These are phyloP conservation scores for Dioscorea zingiberensis DNA, from an alignment of 106 monocot species.

Conservation along the genomic window DNA sequence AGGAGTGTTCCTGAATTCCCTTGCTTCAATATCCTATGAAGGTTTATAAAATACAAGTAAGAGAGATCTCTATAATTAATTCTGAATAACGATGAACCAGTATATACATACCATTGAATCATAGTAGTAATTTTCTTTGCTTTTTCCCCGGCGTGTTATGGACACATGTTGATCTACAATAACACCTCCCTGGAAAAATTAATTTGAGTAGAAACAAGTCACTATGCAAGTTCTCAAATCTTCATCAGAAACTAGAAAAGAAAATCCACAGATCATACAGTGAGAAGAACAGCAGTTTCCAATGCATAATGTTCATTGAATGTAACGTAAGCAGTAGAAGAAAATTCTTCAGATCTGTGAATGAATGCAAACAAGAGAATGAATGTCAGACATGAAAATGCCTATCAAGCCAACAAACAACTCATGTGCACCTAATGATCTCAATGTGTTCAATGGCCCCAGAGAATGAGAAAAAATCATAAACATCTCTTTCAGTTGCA, in stretches of 20 bases:
- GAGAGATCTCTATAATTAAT: too few species aligned
- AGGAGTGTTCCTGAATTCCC: slow-evolving; percentile 40
- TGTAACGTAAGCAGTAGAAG: slow-evolving; percentile 69
- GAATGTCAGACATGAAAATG: too few species aligned
- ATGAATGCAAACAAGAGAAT: too few species aligned
- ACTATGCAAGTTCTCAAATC: too few species aligned
- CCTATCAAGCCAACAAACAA: too few species aligned
- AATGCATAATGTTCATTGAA: slow-evolving; percentile 66
- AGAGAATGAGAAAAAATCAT: slow-evolving; percentile 91
- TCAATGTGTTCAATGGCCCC: slow-evolving; percentile 84
- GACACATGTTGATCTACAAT: slow-evolving; percentile 91
- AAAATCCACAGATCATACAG: slow-evolving; percentile 33
- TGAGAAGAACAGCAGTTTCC: slow-evolving; percentile 72
- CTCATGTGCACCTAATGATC: slow-evolving; percentile 56
- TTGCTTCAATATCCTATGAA: slow-evolving; percentile 16
- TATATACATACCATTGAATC: too few species aligned
- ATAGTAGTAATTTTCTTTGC: too few species aligned
- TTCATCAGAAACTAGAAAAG: too few species aligned
- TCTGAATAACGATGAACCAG: too few species aligned
- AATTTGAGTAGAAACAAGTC: too few species aligned
- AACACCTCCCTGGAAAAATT: slow-evolving; percentile 74
- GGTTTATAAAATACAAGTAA: background rate
- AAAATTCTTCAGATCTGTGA: slow-evolving; percentile 59
- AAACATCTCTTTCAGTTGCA: slow-evolving; percentile 77
- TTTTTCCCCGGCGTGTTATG: slow-evolving; percentile 70